A percentile compares a stretch with the other conserved stretches of the same genome.
phyloP scores from a whole-genome alignment of 176 grass and related monocot species.

The Guadua angustifolia region DNA sequence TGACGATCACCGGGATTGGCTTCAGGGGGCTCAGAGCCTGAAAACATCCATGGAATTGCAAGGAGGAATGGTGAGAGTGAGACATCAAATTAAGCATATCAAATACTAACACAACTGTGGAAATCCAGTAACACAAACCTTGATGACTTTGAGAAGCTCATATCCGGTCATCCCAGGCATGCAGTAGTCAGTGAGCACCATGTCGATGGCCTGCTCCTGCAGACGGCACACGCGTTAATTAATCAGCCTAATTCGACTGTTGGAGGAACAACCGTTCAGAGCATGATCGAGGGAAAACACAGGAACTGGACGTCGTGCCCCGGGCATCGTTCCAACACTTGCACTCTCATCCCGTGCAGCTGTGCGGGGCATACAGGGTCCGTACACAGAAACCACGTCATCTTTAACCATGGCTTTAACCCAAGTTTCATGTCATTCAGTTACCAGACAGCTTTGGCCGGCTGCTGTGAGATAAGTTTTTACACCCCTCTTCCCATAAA shows the following conservation, averaged over 20 bases:
- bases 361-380: background rate
- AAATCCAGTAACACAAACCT: constrained; percentile 52
- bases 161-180: constrained; percentile 99
- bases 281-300: too few relatives aligned
- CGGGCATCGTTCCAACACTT: too few relatives aligned
- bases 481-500: constrained; percentile 29
- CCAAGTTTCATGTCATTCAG: background rate
- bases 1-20: constrained; percentile 89
- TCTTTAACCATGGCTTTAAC: background rate
- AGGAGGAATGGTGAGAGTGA: background rate
- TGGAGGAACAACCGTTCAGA: background rate
- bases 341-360: too few relatives aligned
- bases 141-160: constrained; percentile 89
- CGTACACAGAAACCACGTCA: background rate
- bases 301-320: too few relatives aligned
- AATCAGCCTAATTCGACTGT: background rate
- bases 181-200: constrained; percentile 96
- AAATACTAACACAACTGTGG: background rate
- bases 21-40: constrained; percentile 76
- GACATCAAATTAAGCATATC: background rate
- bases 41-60: constrained; percentile 18
- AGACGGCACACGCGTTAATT: background rate
- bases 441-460: constrained; percentile 28
- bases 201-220: constrained; percentile 86
- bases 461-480: constrained; percentile 13